These are phyloP conservation scores for Entophlyctis helioformis DNA, from an alignment of 192 early-diverging fungal genomes.

Conservation along the genomic window DNA sequence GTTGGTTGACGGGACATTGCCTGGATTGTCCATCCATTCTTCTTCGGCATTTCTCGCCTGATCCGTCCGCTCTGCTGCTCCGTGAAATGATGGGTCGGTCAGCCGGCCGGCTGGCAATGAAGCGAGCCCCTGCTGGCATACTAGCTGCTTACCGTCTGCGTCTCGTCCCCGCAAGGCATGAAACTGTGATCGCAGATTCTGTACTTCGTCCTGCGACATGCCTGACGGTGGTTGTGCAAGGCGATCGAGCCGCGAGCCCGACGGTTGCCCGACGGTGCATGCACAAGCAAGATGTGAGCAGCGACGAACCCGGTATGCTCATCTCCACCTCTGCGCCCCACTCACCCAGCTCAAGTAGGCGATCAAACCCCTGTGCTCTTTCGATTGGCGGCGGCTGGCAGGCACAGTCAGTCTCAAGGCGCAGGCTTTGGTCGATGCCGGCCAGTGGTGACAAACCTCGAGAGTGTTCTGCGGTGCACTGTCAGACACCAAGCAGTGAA, in stretches of 20 bases:
- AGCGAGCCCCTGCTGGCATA: no score
- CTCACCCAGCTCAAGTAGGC: no score
- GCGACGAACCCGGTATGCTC: no score
- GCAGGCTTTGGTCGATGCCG: no score
- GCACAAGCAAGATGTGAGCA: not conserved
- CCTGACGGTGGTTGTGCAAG: constrained; percentile 1
- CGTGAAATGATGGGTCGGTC: not conserved
- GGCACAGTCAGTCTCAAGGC: not conserved
- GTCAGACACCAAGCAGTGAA: not conserved
- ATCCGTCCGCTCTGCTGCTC: not conserved
- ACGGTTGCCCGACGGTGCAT: not conserved
- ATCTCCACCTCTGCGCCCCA: no score
- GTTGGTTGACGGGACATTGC: no score
- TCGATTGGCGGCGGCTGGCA: not conserved
- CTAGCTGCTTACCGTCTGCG: not conserved
- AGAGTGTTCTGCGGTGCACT: not conserved
- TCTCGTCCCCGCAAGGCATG: constrained; percentile 12
- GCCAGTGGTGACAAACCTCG: no score
- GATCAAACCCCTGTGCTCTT: not conserved
- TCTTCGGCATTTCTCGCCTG: constrained; percentile 9
- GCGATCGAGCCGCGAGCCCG: not conserved
- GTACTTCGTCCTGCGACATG: constrained; percentile 7
- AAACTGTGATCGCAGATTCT: constrained; percentile 7
- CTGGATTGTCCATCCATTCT: constrained; percentile 13
- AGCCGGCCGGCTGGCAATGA: not conserved